These are phyloP conservation scores for Alnus glutinosa DNA, from an alignment of 306 rosid species.

Conservation along the genomic window DNA sequence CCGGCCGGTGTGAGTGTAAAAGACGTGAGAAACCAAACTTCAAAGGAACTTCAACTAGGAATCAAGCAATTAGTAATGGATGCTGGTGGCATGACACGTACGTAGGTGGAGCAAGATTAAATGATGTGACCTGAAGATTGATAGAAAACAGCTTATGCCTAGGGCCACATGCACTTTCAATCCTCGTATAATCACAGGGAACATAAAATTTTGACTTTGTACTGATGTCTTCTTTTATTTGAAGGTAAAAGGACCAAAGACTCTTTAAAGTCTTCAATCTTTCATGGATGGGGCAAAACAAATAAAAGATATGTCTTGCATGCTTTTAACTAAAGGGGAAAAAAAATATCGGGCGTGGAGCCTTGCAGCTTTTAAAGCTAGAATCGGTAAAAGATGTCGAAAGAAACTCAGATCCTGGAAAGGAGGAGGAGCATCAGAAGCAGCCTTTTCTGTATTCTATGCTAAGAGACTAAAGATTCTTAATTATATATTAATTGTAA, in stretches of 20 bases:
- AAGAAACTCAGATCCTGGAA: constrained; percentile 26
- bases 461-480: constrained; percentile 30
- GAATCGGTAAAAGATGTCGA: constrained; percentile 16
- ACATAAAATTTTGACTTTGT: background rate
- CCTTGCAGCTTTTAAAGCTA: background rate
- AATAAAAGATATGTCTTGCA: constrained; percentile 14
- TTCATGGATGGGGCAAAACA: background rate
- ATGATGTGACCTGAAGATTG: constrained; percentile 1
- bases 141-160: background rate
- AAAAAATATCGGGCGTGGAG: background rate
- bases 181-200: background rate
- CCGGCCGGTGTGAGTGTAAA: background rate
- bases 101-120: background rate
- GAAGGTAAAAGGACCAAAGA: constrained; percentile 1
- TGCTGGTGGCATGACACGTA: too few species aligned
- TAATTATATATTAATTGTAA: constrained; percentile 6
- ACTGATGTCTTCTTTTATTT: too few species aligned
- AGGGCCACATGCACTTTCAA: background rate
- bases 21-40: background rate
- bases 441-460: background rate
- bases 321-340: constrained; percentile 25
- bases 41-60: background rate
- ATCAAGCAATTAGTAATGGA: background rate
- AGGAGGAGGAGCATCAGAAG: constrained; percentile 5
- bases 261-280: background rate